These are phyloP conservation scores for Kalanchoe fedtschenkoi DNA, from an alignment of 164 flowering plant genomes.

Conservation along the genomic window DNA sequence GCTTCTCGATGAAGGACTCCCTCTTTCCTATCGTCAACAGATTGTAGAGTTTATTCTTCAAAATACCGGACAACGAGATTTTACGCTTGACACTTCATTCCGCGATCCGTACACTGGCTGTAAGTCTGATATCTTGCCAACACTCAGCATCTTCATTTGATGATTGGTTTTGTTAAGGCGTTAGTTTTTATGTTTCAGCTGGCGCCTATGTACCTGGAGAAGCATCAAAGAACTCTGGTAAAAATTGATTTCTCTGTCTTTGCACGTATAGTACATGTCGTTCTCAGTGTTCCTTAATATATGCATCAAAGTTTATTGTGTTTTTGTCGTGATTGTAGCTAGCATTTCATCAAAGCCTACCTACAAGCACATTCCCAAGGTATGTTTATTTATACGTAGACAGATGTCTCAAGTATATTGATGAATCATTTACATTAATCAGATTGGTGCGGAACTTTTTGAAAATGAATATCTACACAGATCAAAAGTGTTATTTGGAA, in stretches of 20 bases:
- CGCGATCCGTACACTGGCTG: conserved; percentile 95
- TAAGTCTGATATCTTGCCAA: conserved; percentile 21
- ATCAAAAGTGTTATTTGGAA: neutral
- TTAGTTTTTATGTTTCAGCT: conserved; percentile 39
- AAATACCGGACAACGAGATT: conserved; percentile 67
- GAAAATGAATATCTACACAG: neutral
- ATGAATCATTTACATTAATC: neutral
- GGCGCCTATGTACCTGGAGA: conserved; percentile 88
- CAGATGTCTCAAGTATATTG: neutral
- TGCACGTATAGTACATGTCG: neutral
- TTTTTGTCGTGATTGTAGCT: conserved; percentile 16
- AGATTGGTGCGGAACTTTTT: neutral
- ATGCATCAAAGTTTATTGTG: neutral
- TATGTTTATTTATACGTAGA: conserved; percentile 12
- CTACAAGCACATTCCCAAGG: conserved; percentile 96
- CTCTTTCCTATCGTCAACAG: conserved; percentile 85
- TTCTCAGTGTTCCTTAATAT: neutral
- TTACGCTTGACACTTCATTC: conserved; percentile 56
- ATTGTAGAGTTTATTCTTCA: conserved; percentile 87
- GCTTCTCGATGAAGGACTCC: conserved; percentile 91
- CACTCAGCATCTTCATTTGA: neutral
- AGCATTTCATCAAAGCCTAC: conserved; percentile 42
- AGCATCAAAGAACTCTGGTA: conserved; percentile 53
- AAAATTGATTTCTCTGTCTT: neutral
- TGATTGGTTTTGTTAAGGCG: neutral